Conservation (phyloP, 352 stramenopile species). For the Globisporangium middletonii region DNA sequence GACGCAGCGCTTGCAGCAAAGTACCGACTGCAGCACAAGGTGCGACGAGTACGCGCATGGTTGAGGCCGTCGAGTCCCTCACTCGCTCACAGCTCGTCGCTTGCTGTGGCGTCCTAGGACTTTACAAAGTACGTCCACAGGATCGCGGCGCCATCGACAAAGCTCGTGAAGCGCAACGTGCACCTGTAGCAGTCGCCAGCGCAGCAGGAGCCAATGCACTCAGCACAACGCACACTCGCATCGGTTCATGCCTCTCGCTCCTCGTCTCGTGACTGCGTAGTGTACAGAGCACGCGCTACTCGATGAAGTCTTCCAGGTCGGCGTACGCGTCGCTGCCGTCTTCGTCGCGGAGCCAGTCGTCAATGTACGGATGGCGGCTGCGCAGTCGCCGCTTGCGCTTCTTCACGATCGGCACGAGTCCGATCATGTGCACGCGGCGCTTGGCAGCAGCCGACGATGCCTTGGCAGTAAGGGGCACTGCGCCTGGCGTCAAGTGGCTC, state of each 20-base stretch:
- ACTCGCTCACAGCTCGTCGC: not conserved
- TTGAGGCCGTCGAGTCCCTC: not conserved
- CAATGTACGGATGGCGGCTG: conserved; percentile 67
- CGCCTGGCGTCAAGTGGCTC: conserved; percentile 23
- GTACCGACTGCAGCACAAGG: conserved; percentile 45
- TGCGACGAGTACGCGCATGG: not conserved
- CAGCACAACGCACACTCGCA: not conserved
- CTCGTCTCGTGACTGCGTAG: not conserved
- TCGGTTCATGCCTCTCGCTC: no score
- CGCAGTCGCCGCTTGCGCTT: conserved; percentile 47
- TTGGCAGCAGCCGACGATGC: conserved; percentile 16
- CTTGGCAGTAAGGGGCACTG: not conserved
- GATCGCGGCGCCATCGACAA: conserved; percentile 22
- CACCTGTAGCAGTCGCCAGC: conserved; percentile 18
- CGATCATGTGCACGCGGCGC: conserved; percentile 28
- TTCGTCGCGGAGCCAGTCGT: conserved; percentile 72
- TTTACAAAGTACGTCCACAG: conserved; percentile 39
- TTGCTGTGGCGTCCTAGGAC: conserved; percentile 18
- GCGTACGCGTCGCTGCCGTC: conserved; percentile 59
- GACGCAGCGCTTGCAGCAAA: conserved; percentile 26
- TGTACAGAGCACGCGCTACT: conserved; percentile 13
- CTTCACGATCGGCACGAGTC: conserved; percentile 48
- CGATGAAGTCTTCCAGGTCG: conserved; percentile 78
- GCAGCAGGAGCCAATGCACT: not conserved
- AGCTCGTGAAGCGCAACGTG: conserved; percentile 30